A percentile compares a stretch with the other conserved stretches of the same genome.
These are phyloP conservation scores for Aspergillus sp. DNA, from an alignment of 2,329 filamentous ascomycete species.

Conservation along the genomic window DNA sequence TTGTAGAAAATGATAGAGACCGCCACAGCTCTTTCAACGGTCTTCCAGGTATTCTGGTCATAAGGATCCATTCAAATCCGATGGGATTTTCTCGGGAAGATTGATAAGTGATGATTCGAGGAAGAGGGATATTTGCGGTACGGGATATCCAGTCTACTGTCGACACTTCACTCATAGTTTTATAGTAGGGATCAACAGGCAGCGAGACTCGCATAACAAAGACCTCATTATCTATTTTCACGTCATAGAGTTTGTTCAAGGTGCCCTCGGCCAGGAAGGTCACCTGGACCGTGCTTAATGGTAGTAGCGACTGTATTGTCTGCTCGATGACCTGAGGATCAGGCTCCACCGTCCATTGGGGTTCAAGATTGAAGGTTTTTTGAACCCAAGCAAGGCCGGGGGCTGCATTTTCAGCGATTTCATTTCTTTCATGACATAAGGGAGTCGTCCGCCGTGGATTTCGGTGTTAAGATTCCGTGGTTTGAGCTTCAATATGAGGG, in stretches of 20 bases:
- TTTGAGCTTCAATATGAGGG: not conserved
- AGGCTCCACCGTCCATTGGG: conserved; percentile 6
- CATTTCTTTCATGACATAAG: not conserved
- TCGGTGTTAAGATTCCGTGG: not conserved
- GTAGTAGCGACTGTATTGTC: conserved; percentile 6
- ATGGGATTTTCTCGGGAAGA: conserved; percentile 8
- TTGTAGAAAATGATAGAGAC: conserved; percentile 5
- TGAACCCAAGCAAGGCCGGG: conserved; percentile 2
- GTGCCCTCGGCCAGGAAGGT: conserved; percentile 5
- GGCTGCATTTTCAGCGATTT: conserved; percentile 1
- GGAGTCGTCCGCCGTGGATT: not conserved
- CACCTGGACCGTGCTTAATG: conserved; percentile 3
- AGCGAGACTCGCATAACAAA: conserved; percentile 7
- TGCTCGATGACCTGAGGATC: conserved; percentile 5
- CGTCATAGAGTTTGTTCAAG: conserved; percentile 9
- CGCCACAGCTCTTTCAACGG: conserved; percentile 2
- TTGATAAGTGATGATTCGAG: conserved; percentile 8
- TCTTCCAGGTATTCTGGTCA: conserved; percentile 5
- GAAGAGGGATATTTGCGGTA: conserved; percentile 8
- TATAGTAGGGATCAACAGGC: conserved; percentile 7
- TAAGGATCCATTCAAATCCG: conserved; percentile 13
- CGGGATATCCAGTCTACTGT: conserved; percentile 8
- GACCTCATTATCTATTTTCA: conserved; percentile 1
- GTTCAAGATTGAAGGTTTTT: conserved; percentile 3
- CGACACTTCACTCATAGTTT: conserved; percentile 10